Conservation (phyloP, 2,329 filamentous ascomycete genomes). For the Fusarium torreyae region DNA sequence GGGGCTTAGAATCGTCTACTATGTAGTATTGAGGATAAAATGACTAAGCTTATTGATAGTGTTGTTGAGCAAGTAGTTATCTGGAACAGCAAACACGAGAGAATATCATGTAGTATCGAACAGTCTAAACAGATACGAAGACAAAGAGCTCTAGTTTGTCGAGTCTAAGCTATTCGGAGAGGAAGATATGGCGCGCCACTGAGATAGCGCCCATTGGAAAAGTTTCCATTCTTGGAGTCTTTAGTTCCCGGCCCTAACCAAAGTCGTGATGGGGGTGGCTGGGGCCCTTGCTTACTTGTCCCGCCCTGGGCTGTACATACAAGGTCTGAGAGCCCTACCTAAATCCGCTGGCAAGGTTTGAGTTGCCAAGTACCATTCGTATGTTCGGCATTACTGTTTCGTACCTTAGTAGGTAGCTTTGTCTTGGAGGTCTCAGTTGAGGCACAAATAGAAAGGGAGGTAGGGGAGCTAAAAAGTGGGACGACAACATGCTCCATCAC, state of each 20-base stretch:
- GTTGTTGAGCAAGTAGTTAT: background rate
- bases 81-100: conserved; percentile 1
- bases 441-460: conserved; percentile 23
- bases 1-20: background rate
- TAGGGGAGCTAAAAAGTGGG: conserved; percentile 48
- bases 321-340: background rate
- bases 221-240: conserved; percentile 43
- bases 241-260: conserved; percentile 43
- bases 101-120: background rate
- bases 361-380: conserved; percentile 13
- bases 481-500: conserved; percentile 51
- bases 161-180: conserved; percentile 5
- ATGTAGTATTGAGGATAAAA: background rate
- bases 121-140: background rate
- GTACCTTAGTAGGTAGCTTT: background rate
- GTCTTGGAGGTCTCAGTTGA: conserved; percentile 2
- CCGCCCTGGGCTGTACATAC: background rate
- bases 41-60: conserved; percentile 6
- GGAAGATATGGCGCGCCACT: conserved; percentile 27
- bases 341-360: background rate
- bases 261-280: conserved; percentile 34
- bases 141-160: conserved; percentile 1
- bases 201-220: conserved; percentile 31
- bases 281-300: conserved; percentile 17
- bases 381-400: no score